Evolutionary conservation across 2,329 filamentous ascomycete species (phyloP).

Genomic region (Cercospora sp.): DNA sequence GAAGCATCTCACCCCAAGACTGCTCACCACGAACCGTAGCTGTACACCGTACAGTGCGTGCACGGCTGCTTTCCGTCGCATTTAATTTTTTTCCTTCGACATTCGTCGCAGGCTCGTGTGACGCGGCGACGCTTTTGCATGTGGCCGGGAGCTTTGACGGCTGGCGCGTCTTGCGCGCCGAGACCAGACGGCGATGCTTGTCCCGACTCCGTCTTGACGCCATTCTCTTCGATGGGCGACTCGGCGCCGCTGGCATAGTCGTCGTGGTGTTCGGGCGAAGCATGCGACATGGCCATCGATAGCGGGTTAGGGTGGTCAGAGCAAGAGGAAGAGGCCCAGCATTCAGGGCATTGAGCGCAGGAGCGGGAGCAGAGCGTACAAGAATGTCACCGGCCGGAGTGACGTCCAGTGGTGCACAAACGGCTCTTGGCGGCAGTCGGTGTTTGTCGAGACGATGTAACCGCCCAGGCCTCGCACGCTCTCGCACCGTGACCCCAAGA

Average conservation of each 20-base stretch:
- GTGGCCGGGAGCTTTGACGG: constrained; percentile 30
- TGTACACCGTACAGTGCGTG: constrained; percentile 96
- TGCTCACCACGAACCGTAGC: constrained; percentile 70
- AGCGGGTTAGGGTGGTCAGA: not conserved
- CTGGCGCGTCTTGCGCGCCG: constrained; percentile 22
- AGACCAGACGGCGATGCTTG: constrained; percentile 29
- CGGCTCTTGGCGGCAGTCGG: constrained; percentile 4
- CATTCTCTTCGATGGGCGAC: constrained; percentile 33
- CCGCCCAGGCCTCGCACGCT: constrained; percentile 3
- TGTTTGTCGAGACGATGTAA: constrained; percentile 13
- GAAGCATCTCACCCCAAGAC: not conserved
- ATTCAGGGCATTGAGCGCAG: constrained; percentile 5
- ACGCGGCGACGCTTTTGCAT: constrained; percentile 74
- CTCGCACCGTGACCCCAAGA: constrained; percentile 1
- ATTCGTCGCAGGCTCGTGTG: constrained; percentile 85
- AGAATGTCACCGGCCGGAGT: constrained; percentile 12
- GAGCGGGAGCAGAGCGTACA: not conserved
- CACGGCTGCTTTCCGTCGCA: constrained; percentile 58
- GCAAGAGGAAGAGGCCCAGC: not conserved
- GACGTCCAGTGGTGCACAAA: constrained; percentile 8
- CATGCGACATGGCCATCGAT: constrained; percentile 32
- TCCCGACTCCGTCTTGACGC: constrained; percentile 35
- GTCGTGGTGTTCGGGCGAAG: constrained; percentile 37
- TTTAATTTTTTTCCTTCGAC: constrained; percentile 65
- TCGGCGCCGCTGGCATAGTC: constrained; percentile 36